Conservation (phyloP, 2,329 filamentous ascomycete genomes). For the Kalmusia sp. region DNA sequence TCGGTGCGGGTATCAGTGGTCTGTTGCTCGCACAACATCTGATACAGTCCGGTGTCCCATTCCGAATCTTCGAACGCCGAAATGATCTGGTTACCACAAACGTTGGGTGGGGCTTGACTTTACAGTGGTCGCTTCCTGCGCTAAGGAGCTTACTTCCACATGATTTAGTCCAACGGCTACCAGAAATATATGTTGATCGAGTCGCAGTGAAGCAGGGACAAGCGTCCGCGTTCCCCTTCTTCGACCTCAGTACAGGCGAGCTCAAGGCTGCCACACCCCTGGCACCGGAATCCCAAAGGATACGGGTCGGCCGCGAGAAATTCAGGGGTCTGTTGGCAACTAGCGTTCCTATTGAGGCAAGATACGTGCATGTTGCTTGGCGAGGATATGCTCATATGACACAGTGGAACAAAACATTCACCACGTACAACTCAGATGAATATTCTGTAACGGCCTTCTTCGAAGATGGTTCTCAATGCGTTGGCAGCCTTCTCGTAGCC, state of each 20-base stretch:
- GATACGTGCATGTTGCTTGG: no score
- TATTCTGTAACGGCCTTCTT: constrained; percentile 12
- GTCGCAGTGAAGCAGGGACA: constrained; percentile 17
- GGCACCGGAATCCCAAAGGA: constrained; percentile 10
- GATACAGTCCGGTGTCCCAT: neutral
- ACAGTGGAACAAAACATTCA: constrained; percentile 14
- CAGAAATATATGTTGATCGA: constrained; percentile 18
- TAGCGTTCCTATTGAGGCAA: no score
- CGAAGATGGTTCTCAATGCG: constrained; percentile 15
- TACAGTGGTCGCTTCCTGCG: constrained; percentile 20
- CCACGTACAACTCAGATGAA: constrained; percentile 6
- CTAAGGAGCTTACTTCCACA: constrained; percentile 14
- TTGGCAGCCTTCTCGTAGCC: constrained; percentile 16
- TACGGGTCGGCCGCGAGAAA: constrained; percentile 16
- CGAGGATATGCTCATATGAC: no score
- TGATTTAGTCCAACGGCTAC: constrained; percentile 9
- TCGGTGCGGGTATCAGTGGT: neutral
- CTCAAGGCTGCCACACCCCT: constrained; percentile 7
- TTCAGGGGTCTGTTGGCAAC: constrained; percentile 15
- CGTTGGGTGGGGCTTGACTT: constrained; percentile 4
- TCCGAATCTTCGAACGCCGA: neutral
- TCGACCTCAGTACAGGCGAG: constrained; percentile 19
- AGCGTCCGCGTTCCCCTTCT: constrained; percentile 18
- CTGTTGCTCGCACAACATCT: neutral
- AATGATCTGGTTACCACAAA: neutral